Percentiles rank a stretch among this genome's conserved stretches.
These are phyloP conservation scores for Coemansia sp. DNA, from an alignment of 192 early-diverging fungal genomes.

Conservation along the genomic window DNA sequence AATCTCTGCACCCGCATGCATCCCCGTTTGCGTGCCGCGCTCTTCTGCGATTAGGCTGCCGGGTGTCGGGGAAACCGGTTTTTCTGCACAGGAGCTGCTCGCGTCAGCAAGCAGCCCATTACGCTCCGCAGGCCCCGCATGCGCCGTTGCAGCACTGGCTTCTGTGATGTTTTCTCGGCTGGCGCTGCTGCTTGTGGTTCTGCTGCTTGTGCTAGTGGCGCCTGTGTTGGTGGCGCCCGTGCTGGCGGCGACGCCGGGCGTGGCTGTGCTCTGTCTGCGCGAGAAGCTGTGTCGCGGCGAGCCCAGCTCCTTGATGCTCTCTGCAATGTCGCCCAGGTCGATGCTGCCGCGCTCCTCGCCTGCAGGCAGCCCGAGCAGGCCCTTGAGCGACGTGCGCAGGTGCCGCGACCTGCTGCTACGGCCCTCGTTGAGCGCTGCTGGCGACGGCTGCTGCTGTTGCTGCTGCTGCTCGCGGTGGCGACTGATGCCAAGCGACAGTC, in stretches of 20 bases:
- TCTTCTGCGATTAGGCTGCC: background rate
- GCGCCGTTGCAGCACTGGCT: background rate
- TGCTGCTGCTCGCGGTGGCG: constrained; percentile 40
- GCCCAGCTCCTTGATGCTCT: constrained; percentile 10
- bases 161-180: background rate
- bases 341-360: constrained; percentile 34
- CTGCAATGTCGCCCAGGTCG: constrained; percentile 34
- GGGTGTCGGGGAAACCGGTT: background rate
- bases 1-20: constrained; percentile 24
- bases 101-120: background rate
- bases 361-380: constrained; percentile 27
- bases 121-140: background rate
- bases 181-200: background rate
- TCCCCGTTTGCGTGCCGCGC: constrained; percentile 1
- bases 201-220: background rate
- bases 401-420: constrained; percentile 25
- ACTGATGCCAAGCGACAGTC: constrained; percentile 41
- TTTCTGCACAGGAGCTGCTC: background rate
- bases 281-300: constrained; percentile 2
- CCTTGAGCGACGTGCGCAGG: constrained; percentile 38
- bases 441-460: constrained; percentile 1
- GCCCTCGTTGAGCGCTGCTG: constrained; percentile 3
- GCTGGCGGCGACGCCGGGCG: background rate
- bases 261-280: background rate
- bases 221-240: background rate